These are phyloP conservation scores for Nothophytophthora sp. DNA, from an alignment of 352 stramenopile species.

Conservation along the genomic window DNA sequence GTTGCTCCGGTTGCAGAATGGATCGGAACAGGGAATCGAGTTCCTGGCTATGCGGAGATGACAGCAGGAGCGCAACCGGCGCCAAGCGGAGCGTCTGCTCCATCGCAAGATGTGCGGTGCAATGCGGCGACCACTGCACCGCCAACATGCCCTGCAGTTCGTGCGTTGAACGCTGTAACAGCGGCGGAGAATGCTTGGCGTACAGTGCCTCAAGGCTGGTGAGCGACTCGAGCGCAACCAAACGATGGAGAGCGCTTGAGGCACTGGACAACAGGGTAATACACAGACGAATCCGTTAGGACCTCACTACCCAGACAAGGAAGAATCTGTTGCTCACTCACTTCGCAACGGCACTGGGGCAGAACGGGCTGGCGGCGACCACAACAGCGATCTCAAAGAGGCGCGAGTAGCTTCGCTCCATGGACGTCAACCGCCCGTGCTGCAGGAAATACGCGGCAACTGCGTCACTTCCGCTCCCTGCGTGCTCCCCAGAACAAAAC, in stretches of 20 bases:
- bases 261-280: slow-evolving; percentile 30
- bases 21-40: slow-evolving; percentile 18
- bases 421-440: slow-evolving; percentile 41
- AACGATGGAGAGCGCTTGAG: slow-evolving; percentile 17
- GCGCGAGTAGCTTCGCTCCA: slow-evolving; percentile 37
- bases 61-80: slow-evolving; percentile 9
- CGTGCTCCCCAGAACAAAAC: no score
- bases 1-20: slow-evolving; percentile 6
- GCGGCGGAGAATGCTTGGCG: slow-evolving; percentile 26
- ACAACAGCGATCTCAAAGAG: slow-evolving; percentile 49
- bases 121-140: slow-evolving; percentile 37
- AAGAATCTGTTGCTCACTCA: slow-evolving; percentile 8
- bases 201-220: slow-evolving; percentile 24
- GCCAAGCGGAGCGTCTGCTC: slow-evolving; percentile 29
- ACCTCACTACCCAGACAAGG: not conserved
- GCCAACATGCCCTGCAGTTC: slow-evolving; percentile 25
- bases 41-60: not conserved
- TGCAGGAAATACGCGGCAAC: slow-evolving; percentile 61
- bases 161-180: slow-evolving; percentile 17
- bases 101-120: slow-evolving; percentile 29
- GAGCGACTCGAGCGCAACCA: slow-evolving; percentile 27
- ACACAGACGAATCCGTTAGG: slow-evolving; percentile 4
- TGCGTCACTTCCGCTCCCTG: slow-evolving; percentile 43
- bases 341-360: slow-evolving; percentile 4
- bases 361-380: slow-evolving; percentile 24